Evolutionary conservation across 1,139 yeast species (phyloP).

Genomic region (Hansenula sp.): DNA sequence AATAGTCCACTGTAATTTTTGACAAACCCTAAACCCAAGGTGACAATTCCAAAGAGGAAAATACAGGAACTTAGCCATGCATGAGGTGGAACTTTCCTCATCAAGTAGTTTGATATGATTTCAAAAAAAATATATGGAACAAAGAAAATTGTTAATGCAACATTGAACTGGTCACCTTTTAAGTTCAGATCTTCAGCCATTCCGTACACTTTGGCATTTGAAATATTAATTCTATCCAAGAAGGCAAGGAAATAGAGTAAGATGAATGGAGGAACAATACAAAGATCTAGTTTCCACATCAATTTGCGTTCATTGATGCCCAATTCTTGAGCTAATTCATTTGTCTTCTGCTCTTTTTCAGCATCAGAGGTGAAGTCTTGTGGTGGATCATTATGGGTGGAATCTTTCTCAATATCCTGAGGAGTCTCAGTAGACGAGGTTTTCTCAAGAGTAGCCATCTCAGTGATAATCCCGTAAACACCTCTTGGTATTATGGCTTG

Average conservation of each 20-base stretch:
- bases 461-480: no score
- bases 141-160: conserved; percentile 46
- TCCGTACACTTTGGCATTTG: conserved; percentile 53
- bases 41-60: conserved; percentile 46
- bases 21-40: conserved; percentile 45
- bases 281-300: conserved; percentile 43
- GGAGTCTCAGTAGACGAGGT: no score
- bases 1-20: conserved; percentile 42
- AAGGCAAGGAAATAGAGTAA: conserved; percentile 52
- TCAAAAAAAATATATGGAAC: conserved; percentile 52
- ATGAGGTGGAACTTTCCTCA: conserved; percentile 27
- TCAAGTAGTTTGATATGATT: conserved; percentile 40
- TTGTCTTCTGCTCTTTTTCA: conserved; percentile 24
- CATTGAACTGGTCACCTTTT: conserved; percentile 43
- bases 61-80: conserved; percentile 25
- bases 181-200: conserved; percentile 43
- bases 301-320: conserved; percentile 42
- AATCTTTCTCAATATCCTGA: no score
- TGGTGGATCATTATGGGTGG: no score
- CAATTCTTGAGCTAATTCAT: conserved; percentile 35
- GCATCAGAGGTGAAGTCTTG: conserved; percentile 9
- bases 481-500: no score
- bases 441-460: no score
- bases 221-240: conserved; percentile 57
- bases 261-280: conserved; percentile 52